Evolutionary conservation across 306 rosid genomes (phyloP).

Genomic region (Quillaja saponaria): DNA sequence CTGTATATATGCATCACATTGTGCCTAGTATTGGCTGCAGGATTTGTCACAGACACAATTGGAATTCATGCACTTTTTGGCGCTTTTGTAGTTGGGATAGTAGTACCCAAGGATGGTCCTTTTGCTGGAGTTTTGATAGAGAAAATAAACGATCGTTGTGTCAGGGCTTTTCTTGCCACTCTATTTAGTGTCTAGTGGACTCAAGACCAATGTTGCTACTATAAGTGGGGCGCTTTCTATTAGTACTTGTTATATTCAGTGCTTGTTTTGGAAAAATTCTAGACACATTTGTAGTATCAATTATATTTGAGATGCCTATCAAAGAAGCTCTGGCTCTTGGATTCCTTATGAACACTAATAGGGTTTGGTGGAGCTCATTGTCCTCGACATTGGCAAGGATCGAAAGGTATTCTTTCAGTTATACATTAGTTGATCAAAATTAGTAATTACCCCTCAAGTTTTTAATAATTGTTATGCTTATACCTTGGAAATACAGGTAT

Average conservation of each 20-base stretch:
- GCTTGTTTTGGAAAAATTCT: constrained; percentile 73
- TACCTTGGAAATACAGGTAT: constrained; percentile 39
- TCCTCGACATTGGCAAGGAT: constrained; percentile 80
- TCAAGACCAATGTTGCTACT: constrained; percentile 69
- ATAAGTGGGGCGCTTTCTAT: constrained; percentile 59
- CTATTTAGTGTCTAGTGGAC: constrained; percentile 69
- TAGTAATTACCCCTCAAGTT: too few relatives aligned
- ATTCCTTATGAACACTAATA: constrained; percentile 79
- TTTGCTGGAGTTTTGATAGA: constrained; percentile 65
- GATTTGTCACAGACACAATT: constrained; percentile 61
- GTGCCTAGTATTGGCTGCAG: constrained; percentile 55
- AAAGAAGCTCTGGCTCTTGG: constrained; percentile 70
- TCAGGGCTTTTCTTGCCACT: constrained; percentile 65
- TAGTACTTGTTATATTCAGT: constrained; percentile 54
- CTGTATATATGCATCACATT: constrained; percentile 57
- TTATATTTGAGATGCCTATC: constrained; percentile 42
- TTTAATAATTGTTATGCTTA: too few relatives aligned
- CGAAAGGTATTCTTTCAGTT: constrained; percentile 49
- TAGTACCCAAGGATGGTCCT: constrained; percentile 71
- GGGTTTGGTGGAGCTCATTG: constrained; percentile 77
- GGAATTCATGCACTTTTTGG: constrained; percentile 81
- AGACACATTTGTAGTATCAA: constrained; percentile 49
- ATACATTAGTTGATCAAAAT: not conserved
- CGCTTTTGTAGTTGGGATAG: constrained; percentile 61
- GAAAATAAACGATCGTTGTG: constrained; percentile 64